These are phyloP conservation scores for Lasiodiplodia theobromae DNA, from an alignment of 2,329 filamentous ascomycete species.

Conservation along the genomic window DNA sequence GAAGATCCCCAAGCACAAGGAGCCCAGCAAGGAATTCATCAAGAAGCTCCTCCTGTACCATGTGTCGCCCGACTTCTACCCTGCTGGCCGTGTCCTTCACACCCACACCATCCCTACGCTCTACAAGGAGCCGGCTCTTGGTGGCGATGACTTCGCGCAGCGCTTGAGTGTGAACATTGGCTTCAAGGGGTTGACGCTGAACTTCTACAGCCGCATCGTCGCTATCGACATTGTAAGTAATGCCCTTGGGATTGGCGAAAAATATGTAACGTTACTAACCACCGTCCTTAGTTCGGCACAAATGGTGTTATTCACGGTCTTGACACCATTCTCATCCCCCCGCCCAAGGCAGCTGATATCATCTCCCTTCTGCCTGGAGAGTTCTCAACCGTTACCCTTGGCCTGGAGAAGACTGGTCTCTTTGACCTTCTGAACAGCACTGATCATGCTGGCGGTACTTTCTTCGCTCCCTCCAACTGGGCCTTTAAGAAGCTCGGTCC, in stretches of 20 bases:
- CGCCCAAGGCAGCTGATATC: conserved; percentile 69
- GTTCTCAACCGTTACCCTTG: conserved; percentile 82
- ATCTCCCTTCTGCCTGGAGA: conserved; percentile 70
- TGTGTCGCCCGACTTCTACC: conserved; percentile 71
- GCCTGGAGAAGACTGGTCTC: conserved; percentile 76
- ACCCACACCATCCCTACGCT: conserved; percentile 78
- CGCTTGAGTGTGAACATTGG: conserved; percentile 73
- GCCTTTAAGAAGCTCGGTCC: conserved; percentile 81
- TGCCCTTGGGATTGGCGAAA: not conserved
- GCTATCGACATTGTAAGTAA: conserved; percentile 71
- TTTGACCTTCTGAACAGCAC: conserved; percentile 63
- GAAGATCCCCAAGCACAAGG: conserved; percentile 63
- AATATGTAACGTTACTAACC: not conserved
- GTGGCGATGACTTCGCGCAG: conserved; percentile 66
- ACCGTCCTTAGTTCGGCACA: conserved; percentile 63
- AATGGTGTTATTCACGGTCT: conserved; percentile 86
- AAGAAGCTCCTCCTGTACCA: conserved; percentile 78
- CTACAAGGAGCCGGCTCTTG: conserved; percentile 65
- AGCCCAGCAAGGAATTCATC: conserved; percentile 74
- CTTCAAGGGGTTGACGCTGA: conserved; percentile 71
- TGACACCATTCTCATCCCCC: conserved; percentile 77
- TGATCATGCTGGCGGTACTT: conserved; percentile 69
- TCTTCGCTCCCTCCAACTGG: conserved; percentile 81
- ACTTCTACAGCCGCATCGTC: conserved; percentile 77
- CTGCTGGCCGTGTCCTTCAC: conserved; percentile 69